Evolutionary conservation across 2,329 filamentous ascomycete species (phyloP).

Genomic region (Cladosporium sp.): DNA sequence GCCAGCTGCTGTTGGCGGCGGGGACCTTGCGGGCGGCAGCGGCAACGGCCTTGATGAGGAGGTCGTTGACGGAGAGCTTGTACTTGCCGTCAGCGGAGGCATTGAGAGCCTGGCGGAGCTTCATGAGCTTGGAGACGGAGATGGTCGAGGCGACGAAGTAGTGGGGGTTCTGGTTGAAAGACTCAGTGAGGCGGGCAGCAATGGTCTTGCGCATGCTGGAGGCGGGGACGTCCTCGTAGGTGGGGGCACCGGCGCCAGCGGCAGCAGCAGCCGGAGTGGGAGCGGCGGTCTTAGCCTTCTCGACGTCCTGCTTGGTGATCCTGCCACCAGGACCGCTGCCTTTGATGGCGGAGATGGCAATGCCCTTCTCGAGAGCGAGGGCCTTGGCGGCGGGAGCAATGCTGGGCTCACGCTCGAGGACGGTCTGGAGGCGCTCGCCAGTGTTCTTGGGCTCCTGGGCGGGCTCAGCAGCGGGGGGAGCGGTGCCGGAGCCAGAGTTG

Average conservation of each 20-base stretch:
- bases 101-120: slow-evolving; percentile 93
- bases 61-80: slow-evolving; percentile 99
- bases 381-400: slow-evolving; percentile 71
- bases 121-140: slow-evolving; percentile 91
- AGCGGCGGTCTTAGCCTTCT: slow-evolving; percentile 66
- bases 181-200: slow-evolving; percentile 83
- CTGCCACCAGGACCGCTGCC: slow-evolving; percentile 80
- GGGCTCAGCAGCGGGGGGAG: slow-evolving; percentile 46
- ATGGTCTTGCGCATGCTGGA: slow-evolving; percentile 98
- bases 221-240: slow-evolving; percentile 79
- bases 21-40: slow-evolving; percentile 90
- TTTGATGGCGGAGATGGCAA: slow-evolving; percentile 74
- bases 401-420: slow-evolving; percentile 76
- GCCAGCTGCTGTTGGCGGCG: slow-evolving; percentile 92
- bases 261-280: slow-evolving; percentile 42
- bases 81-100: slow-evolving; percentile 83
- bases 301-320: slow-evolving; percentile 88
- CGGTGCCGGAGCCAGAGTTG: slow-evolving; percentile 54
- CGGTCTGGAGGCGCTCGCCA: slow-evolving; percentile 73
- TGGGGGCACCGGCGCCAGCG: slow-evolving; percentile 53
- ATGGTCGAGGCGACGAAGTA: slow-evolving; percentile 92
- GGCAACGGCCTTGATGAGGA: slow-evolving; percentile 94
- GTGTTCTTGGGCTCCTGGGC: slow-evolving; percentile 68
- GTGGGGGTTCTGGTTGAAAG: slow-evolving; percentile 90
- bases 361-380: slow-evolving; percentile 78